A percentile compares a stretch with the other conserved stretches of the same genome.
These are phyloP conservation scores for Adansonia madagascariensis DNA, from an alignment of 441 rosid species.

Conservation along the genomic window DNA sequence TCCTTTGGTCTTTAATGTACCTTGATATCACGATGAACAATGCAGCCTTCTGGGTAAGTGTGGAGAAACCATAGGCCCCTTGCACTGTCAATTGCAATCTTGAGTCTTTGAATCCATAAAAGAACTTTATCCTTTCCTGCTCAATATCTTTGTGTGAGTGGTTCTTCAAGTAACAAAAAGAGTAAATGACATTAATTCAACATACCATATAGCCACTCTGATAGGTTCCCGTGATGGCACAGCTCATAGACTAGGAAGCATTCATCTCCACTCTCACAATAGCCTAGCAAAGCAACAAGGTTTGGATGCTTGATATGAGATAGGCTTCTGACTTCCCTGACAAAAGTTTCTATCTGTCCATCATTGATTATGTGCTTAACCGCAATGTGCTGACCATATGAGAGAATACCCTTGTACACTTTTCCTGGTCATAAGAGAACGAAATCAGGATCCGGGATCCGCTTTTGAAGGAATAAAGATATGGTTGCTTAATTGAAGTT, in stretches of 20 bases:
- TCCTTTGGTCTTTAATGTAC: constrained; percentile 26
- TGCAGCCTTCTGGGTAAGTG: constrained; percentile 63
- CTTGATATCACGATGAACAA: constrained; percentile 67
- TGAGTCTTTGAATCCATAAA: constrained; percentile 62
- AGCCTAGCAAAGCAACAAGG: constrained; percentile 58
- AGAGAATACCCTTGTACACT: constrained; percentile 56
- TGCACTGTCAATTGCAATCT: constrained; percentile 58
- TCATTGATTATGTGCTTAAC: constrained; percentile 60
- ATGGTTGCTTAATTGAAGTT: not conserved
- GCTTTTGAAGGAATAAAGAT: not conserved
- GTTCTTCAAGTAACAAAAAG: not conserved
- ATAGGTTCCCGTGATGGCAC: constrained; percentile 59
- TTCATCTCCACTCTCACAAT: constrained; percentile 52
- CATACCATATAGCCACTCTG: constrained; percentile 67
- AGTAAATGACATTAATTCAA: constrained; percentile 2
- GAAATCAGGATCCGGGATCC: constrained; percentile 19
- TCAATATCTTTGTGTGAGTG: constrained; percentile 16
- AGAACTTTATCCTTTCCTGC: constrained; percentile 53
- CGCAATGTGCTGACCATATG: constrained; percentile 50
- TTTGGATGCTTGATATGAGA: constrained; percentile 64
- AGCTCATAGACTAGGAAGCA: constrained; percentile 61
- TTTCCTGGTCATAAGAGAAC: constrained; percentile 43
- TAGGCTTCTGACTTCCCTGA: constrained; percentile 59
- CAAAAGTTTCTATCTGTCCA: constrained; percentile 53
- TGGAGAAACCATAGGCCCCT: constrained; percentile 66